Percentiles rank a stretch among this genome's conserved stretches.
Conservation (phyloP, 768 basidiomycete genomes). For the Tubosaeta sp. region DNA sequence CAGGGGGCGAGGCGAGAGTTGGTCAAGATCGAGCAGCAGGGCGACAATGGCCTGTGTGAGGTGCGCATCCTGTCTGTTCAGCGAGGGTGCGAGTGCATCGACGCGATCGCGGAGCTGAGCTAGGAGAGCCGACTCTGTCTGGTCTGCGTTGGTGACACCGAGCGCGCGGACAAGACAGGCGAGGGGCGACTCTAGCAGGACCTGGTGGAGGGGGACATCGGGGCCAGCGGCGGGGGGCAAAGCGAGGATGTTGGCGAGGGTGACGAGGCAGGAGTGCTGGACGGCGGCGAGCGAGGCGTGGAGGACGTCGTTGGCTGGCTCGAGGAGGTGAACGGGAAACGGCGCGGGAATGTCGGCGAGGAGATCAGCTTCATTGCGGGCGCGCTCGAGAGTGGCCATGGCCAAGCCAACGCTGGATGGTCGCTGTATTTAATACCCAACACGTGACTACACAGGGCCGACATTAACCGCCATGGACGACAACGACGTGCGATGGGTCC, state of each 20-base stretch:
- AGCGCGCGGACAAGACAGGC: conserved; percentile 19
- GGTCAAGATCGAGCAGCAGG: conserved; percentile 63
- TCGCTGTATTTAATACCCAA: neutral
- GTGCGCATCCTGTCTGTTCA: conserved; percentile 49
- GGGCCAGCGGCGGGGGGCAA: conserved; percentile 9
- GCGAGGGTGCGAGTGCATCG: conserved; percentile 40
- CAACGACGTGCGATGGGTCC: conserved; percentile 22
- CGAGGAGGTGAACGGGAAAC: conserved; percentile 17
- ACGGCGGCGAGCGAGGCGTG: conserved; percentile 71
- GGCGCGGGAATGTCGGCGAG: conserved; percentile 18
- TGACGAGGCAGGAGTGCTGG: conserved; percentile 70
- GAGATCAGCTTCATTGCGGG: neutral
- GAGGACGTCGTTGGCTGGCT: conserved; percentile 24
- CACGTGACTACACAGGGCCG: conserved; percentile 24
- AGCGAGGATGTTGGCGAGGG: conserved; percentile 65
- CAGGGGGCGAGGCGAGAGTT: conserved; percentile 38
- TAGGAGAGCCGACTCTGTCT: conserved; percentile 49
- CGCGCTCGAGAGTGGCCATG: conserved; percentile 30
- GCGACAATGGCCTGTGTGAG: conserved; percentile 68
- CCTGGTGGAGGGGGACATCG: conserved; percentile 10
- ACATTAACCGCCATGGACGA: conserved; percentile 10
- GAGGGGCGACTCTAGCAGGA: conserved; percentile 16
- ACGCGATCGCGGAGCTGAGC: conserved; percentile 57
- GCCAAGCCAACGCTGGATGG: neutral
- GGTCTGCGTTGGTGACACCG: conserved; percentile 7